Conservation (phyloP, 2,329 filamentous ascomycete species). For the Botrytis hyacinthi region DNA sequence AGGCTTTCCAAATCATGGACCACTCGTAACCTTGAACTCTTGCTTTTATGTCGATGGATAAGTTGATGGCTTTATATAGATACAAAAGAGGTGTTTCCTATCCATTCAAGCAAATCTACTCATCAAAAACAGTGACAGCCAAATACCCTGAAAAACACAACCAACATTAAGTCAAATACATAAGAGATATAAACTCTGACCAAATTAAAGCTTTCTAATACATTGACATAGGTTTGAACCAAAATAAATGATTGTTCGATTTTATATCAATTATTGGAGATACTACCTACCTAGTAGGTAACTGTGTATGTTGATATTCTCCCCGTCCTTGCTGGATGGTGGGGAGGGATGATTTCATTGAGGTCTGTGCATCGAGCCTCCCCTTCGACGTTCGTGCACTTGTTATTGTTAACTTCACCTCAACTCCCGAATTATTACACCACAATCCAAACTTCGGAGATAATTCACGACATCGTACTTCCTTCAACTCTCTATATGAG, state of each 20-base stretch:
- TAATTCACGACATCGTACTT: too few species aligned
- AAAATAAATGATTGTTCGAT: rapidly evolving
- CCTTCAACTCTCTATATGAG: too few species aligned
- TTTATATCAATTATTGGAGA: background rate
- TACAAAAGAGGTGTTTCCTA: too few species aligned
- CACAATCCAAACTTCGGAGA: too few species aligned
- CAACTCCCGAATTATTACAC: background rate
- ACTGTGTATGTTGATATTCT: background rate
- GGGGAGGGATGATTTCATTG: too few species aligned
- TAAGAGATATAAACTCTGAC: too few species aligned
- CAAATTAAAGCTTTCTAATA: background rate
- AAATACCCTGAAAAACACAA: too few species aligned
- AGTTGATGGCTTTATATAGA: too few species aligned
- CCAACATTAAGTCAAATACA: too few species aligned
- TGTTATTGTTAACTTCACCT: background rate
- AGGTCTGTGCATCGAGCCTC: background rate
- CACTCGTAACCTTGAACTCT: background rate
- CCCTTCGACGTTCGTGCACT: background rate
- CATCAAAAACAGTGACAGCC: too few species aligned
- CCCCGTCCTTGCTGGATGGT: background rate
- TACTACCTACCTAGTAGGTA: background rate
- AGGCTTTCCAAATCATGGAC: background rate
- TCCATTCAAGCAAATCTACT: too few species aligned
- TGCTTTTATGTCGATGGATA: too few species aligned
- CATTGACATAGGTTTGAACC: rapidly evolving